A percentile compares a stretch with the other conserved stretches of the same genome.
phyloP scores from a whole-genome alignment of 495 filamentous ascomycete genomes.

The Endocarpon pusillum region DNA sequence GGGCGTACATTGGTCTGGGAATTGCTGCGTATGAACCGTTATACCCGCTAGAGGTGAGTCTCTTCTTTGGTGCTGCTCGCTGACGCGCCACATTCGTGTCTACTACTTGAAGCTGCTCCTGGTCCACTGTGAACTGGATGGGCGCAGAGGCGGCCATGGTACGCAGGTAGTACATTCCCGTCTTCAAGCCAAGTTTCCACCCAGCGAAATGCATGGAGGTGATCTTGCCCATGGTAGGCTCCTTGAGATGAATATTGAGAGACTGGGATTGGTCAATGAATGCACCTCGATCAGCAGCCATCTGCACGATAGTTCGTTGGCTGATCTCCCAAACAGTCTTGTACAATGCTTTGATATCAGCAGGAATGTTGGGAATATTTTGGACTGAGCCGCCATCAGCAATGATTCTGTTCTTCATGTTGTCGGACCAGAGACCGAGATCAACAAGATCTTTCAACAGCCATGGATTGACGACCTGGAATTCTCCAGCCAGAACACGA shows the following conservation, averaged over 20 bases:
- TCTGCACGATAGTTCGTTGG: constrained; percentile 87
- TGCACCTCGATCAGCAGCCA: constrained; percentile 95
- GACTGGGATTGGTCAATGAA: constrained; percentile 98
- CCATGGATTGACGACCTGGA: constrained; percentile 99
- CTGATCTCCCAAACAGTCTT: constrained; percentile 99
- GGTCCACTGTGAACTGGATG: constrained; percentile 98
- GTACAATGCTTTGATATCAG: constrained; percentile 91
- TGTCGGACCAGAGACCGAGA: constrained; percentile 94
- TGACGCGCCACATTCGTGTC: constrained; percentile 65
- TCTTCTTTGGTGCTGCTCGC: constrained; percentile 45
- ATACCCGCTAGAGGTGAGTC: constrained; percentile 31
- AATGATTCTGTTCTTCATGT: constrained; percentile 99
- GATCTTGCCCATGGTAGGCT: constrained; percentile 98
- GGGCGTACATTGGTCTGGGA: constrained; percentile 44
- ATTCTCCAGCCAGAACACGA: constrained; percentile 92
- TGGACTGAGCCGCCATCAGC: constrained; percentile 91
- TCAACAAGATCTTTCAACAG: constrained; percentile 95
- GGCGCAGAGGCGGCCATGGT: constrained; percentile 93
- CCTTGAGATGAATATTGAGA: constrained; percentile 97
- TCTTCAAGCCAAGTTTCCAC: constrained; percentile 98
- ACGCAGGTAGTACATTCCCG: constrained; percentile 99
- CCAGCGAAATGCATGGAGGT: constrained; percentile 98
- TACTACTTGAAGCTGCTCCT: constrained; percentile 78
- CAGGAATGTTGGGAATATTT: constrained; percentile 87
- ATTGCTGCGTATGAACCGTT: constrained; percentile 33